Conservation (phyloP, 2,329 filamentous ascomycete species). For the Exophiala bonariae region DNA sequence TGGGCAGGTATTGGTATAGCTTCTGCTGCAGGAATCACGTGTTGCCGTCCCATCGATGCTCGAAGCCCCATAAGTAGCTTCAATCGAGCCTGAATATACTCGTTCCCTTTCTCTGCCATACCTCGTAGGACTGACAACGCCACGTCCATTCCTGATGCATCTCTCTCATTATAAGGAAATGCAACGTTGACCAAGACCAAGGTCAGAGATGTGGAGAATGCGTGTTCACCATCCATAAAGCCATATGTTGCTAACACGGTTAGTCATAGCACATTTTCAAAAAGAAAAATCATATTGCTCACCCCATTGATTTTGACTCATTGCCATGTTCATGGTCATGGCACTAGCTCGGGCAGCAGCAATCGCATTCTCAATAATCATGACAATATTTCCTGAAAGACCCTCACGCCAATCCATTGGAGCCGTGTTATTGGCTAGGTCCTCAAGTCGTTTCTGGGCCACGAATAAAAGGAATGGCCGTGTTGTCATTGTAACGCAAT, state of each 20-base stretch:
- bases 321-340: conserved; percentile 50
- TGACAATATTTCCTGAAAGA: conserved; percentile 49
- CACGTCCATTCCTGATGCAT: conserved; percentile 47
- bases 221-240: conserved; percentile 59
- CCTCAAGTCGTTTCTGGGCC: conserved; percentile 49
- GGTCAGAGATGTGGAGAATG: conserved; percentile 55
- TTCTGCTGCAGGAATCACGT: conserved; percentile 19
- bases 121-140: conserved; percentile 48
- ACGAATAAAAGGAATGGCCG: conserved; percentile 56
- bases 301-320: conserved; percentile 53
- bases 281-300: conserved; percentile 23
- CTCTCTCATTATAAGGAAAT: conserved; percentile 48
- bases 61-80: conserved; percentile 39
- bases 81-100: conserved; percentile 46
- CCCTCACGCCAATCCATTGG: conserved; percentile 49
- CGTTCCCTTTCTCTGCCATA: conserved; percentile 57
- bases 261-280: neutral
- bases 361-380: conserved; percentile 55
- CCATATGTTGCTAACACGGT: conserved; percentile 50
- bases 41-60: conserved; percentile 27
- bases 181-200: conserved; percentile 57
- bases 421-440: conserved; percentile 34
- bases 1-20: neutral
- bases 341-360: conserved; percentile 51
- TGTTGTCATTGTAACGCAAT: conserved; percentile 59